Base-by-base conservation (phyloP, 2,329 filamentous ascomycete genomes). In the Diaporthe sp. region DNA sequence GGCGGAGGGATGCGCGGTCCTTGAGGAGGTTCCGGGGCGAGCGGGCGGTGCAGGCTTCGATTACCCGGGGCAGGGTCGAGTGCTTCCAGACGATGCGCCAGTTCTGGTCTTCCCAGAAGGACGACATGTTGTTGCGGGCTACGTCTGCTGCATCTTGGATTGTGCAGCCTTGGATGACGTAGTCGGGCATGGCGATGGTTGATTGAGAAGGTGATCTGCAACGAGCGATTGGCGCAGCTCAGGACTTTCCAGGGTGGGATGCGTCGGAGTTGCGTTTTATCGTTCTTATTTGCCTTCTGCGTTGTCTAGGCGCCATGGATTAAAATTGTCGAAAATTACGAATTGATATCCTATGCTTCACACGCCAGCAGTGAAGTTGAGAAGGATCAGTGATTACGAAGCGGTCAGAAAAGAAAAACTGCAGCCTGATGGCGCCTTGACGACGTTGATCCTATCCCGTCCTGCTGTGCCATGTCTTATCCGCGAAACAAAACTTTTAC, bases 41-140 rank as follows among this genome's bases (percentile, higher is more conserved):
- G 17, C 72, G 58, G 38, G 38, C 60, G 19, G n/a, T 17, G 54
- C 58, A 72, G 52, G 55, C 45, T 40, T 75, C 52, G 30, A 76
- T 45, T 45, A 76, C 67, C 0, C 28, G 35, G 12, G 74, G 58
- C 10, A 72, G 58, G 3, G 73, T 75, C 35, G 69, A 71, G 7
- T 60, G 33, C 22, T 58, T 54, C 77, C 77, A 79, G 17, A 72
- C n/a, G 9, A 76, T 74, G 6, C 68, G 68, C 72, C 76, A 79
- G 33, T 77, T 78, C 1, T n/a, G 68, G 35, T 77, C 71, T 17
- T 77, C 69, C 78, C 78, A 78, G 64, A 77, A 78, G 22, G 78
- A 76, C 1, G 77, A 55, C 38, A 78, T 78, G 61, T 78, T 78
- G 75, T 78, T 79, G 38, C 58, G 71, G 28, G 75, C 78, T 50